A percentile compares a stretch with the other conserved stretches of the same genome.
These are phyloP conservation scores for Boletus fagicola DNA, from an alignment of 768 basidiomycete genomes.

Conservation along the genomic window DNA sequence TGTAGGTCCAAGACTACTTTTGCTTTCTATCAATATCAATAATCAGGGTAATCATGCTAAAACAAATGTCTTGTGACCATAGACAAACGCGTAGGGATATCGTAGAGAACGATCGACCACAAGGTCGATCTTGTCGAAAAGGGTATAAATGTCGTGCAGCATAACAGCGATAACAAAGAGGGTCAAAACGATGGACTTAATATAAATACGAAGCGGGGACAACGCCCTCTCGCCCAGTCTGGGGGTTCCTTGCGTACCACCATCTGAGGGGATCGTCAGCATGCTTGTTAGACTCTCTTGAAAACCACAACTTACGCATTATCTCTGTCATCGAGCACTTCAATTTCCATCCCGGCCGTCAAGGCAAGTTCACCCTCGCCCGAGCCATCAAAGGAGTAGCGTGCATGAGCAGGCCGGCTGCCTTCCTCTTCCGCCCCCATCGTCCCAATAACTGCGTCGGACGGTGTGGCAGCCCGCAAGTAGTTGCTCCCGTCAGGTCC, in stretches of 20 bases:
- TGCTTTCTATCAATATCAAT: constrained; percentile 14
- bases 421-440: constrained; percentile 59
- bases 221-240: constrained; percentile 81
- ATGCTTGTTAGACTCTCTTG: neutral
- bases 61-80: constrained; percentile 10
- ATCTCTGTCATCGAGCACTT: constrained; percentile 79
- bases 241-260: constrained; percentile 89
- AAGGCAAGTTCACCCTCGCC: constrained; percentile 78
- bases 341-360: constrained; percentile 65
- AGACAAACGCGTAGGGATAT: constrained; percentile 28
- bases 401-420: constrained; percentile 73
- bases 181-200: constrained; percentile 41
- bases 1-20: constrained; percentile 16
- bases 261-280: constrained; percentile 51
- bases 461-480: constrained; percentile 77
- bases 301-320: constrained; percentile 54
- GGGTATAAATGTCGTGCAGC: constrained; percentile 36
- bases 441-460: constrained; percentile 63
- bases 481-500: constrained; percentile 76
- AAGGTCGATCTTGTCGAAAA: constrained; percentile 39
- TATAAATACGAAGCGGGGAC: constrained; percentile 92
- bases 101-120: constrained; percentile 33
- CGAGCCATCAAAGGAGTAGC: constrained; percentile 78
- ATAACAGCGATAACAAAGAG: constrained; percentile 32
- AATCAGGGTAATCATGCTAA: constrained; percentile 8